Percentiles rank a stretch among this genome's conserved stretches.
Evolutionary conservation across 495 filamentous ascomycete species (phyloP).

Genomic region (Penicillium turbatum): DNA sequence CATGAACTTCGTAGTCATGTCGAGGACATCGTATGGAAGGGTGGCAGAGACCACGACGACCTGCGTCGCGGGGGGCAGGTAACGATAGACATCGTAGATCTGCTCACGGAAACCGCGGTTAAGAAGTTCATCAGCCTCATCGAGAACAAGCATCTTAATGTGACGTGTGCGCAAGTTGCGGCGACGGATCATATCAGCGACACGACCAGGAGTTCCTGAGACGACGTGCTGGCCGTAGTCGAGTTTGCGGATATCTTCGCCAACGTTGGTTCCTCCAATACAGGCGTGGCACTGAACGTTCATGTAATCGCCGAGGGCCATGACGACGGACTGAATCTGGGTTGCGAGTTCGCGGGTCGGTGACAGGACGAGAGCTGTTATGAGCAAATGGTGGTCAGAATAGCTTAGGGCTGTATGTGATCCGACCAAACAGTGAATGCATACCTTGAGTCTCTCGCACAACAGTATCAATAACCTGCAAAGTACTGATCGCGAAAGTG

Average conservation of each 20-base stretch:
- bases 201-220: slow-evolving; percentile 90
- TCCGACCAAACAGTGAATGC: background rate
- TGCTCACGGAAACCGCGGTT: slow-evolving; percentile 97
- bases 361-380: slow-evolving; percentile 84
- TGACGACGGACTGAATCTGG: slow-evolving; percentile 96
- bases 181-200: slow-evolving; percentile 98
- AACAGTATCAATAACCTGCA: slow-evolving; percentile 85
- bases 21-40: slow-evolving; percentile 94
- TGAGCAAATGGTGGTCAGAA: slow-evolving; percentile 5
- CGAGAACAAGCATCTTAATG: slow-evolving; percentile 99
- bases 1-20: slow-evolving; percentile 99
- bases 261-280: slow-evolving; percentile 96
- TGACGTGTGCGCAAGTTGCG: slow-evolving; percentile 86
- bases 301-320: slow-evolving; percentile 98
- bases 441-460: slow-evolving; percentile 78
- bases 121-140: slow-evolving; percentile 90
- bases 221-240: slow-evolving; percentile 97
- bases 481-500: slow-evolving; percentile 95
- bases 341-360: slow-evolving; percentile 96
- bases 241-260: slow-evolving; percentile 94
- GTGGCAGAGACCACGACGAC: slow-evolving; percentile 98
- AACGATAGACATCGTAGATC: slow-evolving; percentile 98
- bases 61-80: slow-evolving; percentile 92
- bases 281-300: slow-evolving; percentile 98
- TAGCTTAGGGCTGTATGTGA: background rate